Evolutionary conservation across 2,329 filamentous ascomycete species (phyloP).

Genomic region (Aspergillus floridensis): DNA sequence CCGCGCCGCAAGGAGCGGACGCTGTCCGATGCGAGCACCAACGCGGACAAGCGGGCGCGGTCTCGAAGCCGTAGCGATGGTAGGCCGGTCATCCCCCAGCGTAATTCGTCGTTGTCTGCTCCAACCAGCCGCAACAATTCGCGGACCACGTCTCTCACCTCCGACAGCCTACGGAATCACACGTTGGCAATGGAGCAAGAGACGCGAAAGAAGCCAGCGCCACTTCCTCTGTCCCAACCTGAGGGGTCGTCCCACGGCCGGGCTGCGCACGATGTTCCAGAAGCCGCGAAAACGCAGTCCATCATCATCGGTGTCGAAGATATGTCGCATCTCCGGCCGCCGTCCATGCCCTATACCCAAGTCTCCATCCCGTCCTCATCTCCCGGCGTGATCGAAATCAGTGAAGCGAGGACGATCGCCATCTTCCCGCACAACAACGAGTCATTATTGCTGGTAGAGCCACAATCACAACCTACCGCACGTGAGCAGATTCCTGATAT

Average conservation of each 20-base stretch:
- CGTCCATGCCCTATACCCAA: conserved; percentile 50
- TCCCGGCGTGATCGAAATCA: conserved; percentile 55
- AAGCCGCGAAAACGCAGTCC: conserved; percentile 36
- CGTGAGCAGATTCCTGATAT: conserved; percentile 28
- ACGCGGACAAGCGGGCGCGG: conserved; percentile 24
- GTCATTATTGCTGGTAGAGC: conserved; percentile 63
- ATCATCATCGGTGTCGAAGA: conserved; percentile 39
- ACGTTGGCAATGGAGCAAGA: conserved; percentile 29
- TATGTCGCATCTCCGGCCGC: conserved; percentile 44
- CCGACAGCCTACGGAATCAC: conserved; percentile 40
- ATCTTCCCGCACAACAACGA: conserved; percentile 64
- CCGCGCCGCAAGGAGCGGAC: conserved; percentile 36
- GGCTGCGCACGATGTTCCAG: conserved; percentile 17
- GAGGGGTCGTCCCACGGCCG: conserved; percentile 21
- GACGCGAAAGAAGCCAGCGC: conserved; percentile 19
- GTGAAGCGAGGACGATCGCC: conserved; percentile 59
- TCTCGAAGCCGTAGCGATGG: conserved; percentile 28
- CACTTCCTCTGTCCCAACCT: conserved; percentile 22
- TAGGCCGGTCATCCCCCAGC: conserved; percentile 38
- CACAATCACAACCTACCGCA: conserved; percentile 36
- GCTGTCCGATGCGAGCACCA: conserved; percentile 41
- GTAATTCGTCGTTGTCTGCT: conserved; percentile 47
- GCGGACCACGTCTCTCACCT: conserved; percentile 45
- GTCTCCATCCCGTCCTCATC: conserved; percentile 49
- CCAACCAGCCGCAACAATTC: conserved; percentile 47